Evolutionary conservation across 2,329 filamentous ascomycete genomes (phyloP).

Genomic region (Epicoccum sorghinum): DNA sequence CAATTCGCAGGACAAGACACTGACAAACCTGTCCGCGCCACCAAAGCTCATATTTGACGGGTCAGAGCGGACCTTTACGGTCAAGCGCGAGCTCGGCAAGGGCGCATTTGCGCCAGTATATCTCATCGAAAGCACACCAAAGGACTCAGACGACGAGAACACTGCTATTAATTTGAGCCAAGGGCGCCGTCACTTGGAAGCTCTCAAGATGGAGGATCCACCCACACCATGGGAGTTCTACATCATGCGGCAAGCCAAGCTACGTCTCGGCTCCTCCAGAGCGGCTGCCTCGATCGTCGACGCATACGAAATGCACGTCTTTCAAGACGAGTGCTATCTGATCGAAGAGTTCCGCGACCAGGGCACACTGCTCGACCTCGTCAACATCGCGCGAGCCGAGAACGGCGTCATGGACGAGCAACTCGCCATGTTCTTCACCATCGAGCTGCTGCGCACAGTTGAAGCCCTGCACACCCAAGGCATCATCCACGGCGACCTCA

Average conservation of each 20-base stretch:
- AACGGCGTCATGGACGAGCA: constrained; percentile 82
- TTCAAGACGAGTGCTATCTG: constrained; percentile 86
- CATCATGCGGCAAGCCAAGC: constrained; percentile 84
- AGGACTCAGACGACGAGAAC: constrained; percentile 53
- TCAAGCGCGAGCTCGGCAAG: constrained; percentile 86
- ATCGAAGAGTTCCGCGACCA: constrained; percentile 87
- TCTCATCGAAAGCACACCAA: constrained; percentile 75
- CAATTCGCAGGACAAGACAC: constrained; percentile 64
- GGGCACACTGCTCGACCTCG: constrained; percentile 91
- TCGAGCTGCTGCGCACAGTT: constrained; percentile 88
- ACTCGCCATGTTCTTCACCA: constrained; percentile 91
- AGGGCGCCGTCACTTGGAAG: constrained; percentile 73
- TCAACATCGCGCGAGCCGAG: constrained; percentile 83
- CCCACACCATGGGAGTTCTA: constrained; percentile 95
- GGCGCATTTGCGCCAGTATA: constrained; percentile 97
- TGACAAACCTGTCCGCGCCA: constrained; percentile 62
- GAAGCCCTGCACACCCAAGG: constrained; percentile 82
- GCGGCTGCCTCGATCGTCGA: constrained; percentile 78
- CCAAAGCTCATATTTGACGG: constrained; percentile 73
- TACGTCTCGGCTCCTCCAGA: constrained; percentile 73
- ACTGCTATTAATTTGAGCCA: constrained; percentile 63
- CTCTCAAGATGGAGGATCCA: constrained; percentile 92
- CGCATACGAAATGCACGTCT: constrained; percentile 90
- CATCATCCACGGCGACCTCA: constrained; percentile 90
- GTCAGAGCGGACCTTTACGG: constrained; percentile 70